Base-by-base conservation (phyloP, 2,329 filamentous ascomycete species). In the Diaporthe citrichinensis region DNA sequence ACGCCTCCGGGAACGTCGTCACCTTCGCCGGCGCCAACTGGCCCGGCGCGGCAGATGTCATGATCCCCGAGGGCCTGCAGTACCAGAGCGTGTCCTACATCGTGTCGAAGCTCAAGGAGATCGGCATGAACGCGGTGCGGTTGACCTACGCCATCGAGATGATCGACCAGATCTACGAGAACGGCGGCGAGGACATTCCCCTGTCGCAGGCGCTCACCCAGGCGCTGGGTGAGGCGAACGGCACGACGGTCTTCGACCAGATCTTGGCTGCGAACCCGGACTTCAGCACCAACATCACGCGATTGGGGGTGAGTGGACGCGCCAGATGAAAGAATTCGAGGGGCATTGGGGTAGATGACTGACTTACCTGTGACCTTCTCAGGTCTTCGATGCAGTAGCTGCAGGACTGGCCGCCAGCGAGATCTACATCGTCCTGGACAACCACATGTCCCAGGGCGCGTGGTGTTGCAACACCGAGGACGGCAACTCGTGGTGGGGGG, bases 121-220 rank as follows among this genome's bases (percentile, higher is more conserved):
- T 89, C 1, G 88, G 88, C 20, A 87, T 91, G 82, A 91, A 91
- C 78, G 86, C 87, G 1, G 86, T 91, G 20, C 87, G 89, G 4
- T 80, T 91, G 75, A 90, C 88, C 0, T 91, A 88, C 75, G 88
- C 89, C 1, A 90, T 88, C 77, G 85, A 91, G 78, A 88, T 91
- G 88, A 82, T 91, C 49, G 89, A 91, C 76, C 83, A 87, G 76
- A 86, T 86, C 75, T 82, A 85, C 57, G 81, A 82, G 36, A 84
- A 85, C 58, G 82, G 80, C 23, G 83, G 82, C 12, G 76, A 79
- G 46, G 86, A 87, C 74, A 82, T 84, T 1, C 80, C 82, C 12
- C 79, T 88, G 7, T 79, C 81, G 59, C 79, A 79, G 14, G 84
- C 85, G 0, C 84, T 88, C 25, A 80, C 76, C 15, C 80, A 79